Percentiles rank a stretch among this genome's conserved stretches.
Conservation (phyloP, 2,329 filamentous ascomycete genomes). For the Colletotrichum horii region DNA sequence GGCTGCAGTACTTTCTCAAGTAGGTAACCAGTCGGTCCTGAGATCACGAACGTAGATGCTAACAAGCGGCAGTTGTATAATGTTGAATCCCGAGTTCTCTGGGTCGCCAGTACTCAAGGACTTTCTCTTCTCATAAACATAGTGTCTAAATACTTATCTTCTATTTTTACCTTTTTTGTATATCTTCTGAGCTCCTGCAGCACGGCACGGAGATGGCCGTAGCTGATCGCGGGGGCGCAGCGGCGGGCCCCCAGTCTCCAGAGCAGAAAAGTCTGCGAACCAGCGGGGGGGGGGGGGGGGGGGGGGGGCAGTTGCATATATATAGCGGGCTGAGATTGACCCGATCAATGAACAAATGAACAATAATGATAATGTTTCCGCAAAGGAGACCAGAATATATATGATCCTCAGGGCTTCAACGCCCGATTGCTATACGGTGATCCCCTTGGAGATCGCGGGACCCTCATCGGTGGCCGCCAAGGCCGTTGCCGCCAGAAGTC, state of each 20-base stretch:
- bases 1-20: conserved; percentile 93
- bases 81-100: conserved; percentile 93
- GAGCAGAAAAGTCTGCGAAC: neutral
- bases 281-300: neutral
- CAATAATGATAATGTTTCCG: conserved; percentile 19
- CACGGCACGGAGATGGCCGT: neutral
- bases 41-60: conserved; percentile 24
- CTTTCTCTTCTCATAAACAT: conserved; percentile 73
- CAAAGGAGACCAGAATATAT: neutral
- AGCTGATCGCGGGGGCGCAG: neutral
- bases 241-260: neutral
- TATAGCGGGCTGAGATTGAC: neutral
- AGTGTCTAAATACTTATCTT: conserved; percentile 4
- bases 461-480: neutral
- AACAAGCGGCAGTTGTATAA: conserved; percentile 69
- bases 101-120: conserved; percentile 90
- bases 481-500: conserved; percentile 1
- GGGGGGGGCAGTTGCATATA: neutral
- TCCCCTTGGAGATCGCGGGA: neutral
- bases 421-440: neutral
- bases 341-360: neutral
- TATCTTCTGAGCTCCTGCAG: neutral
- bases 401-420: neutral
- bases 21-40: conserved; percentile 46
- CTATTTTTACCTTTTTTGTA: conserved; percentile 7